Conservation (phyloP, 805 yeast species). For the Saturnispora halmiae region DNA sequence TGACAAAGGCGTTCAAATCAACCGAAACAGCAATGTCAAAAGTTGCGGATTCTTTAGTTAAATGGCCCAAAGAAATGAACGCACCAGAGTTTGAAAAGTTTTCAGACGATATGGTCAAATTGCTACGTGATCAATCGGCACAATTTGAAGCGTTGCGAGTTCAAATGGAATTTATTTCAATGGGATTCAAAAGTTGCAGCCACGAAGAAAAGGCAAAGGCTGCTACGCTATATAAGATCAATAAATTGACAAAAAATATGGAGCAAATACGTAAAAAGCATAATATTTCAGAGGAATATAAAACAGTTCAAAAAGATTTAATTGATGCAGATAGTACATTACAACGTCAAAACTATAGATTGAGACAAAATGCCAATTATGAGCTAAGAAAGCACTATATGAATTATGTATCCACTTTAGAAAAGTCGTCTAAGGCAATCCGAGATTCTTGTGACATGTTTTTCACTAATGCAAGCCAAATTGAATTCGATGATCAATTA, state of each 20-base stretch:
- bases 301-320: slow-evolving; percentile 7
- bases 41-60: slow-evolving; percentile 2
- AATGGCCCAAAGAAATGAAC: slow-evolving; percentile 11
- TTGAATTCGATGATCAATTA: slow-evolving; percentile 7
- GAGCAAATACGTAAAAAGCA: slow-evolving; percentile 6
- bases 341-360: slow-evolving; percentile 7
- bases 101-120: slow-evolving; percentile 8
- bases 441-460: slow-evolving; percentile 8
- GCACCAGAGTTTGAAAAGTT: slow-evolving; percentile 10
- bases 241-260: slow-evolving; percentile 4
- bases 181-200: slow-evolving; percentile 7
- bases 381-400: slow-evolving; percentile 6
- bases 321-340: slow-evolving; percentile 8
- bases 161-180: slow-evolving; percentile 8
- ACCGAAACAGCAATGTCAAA: slow-evolving; percentile 3
- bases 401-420: slow-evolving; percentile 6
- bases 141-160: slow-evolving; percentile 9
- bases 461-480: slow-evolving; percentile 10
- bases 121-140: slow-evolving; percentile 3
- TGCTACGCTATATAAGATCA: slow-evolving; percentile 5
- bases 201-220: slow-evolving; percentile 9
- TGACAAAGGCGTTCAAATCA: slow-evolving; percentile 5
- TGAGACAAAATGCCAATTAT: slow-evolving; percentile 10
- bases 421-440: neutral
- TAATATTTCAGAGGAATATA: slow-evolving; percentile 8